Evolutionary conservation across 225 moss, liverwort and hornwort species (phyloP).

Genomic region (Straminergon stramineum): DNA sequence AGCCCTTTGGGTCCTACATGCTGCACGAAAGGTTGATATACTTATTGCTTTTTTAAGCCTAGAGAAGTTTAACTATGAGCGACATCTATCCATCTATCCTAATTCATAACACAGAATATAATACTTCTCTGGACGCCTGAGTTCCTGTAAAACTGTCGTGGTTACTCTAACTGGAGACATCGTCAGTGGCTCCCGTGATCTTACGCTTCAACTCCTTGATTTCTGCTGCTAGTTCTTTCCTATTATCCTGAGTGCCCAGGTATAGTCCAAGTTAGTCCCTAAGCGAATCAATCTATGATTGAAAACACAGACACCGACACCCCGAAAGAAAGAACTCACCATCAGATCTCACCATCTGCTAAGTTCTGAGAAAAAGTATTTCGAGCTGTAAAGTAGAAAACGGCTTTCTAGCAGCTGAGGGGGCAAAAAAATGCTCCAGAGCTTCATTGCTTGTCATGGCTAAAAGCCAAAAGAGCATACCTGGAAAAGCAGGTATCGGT

Average conservation of each 20-base stretch:
- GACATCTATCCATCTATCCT: not conserved
- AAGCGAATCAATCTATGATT: not conserved
- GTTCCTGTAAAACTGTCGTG: not conserved
- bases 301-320: not conserved
- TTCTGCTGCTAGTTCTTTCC: conserved; percentile 68
- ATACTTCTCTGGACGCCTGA: not conserved
- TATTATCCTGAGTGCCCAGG: conserved; percentile 39
- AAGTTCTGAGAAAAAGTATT: not conserved
- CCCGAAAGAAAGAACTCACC: not conserved
- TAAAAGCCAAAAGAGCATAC: conserved; percentile 6
- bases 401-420: not conserved
- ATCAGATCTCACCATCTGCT: not conserved
- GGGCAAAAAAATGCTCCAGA: not conserved
- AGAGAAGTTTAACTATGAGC: not conserved
- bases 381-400: not conserved
- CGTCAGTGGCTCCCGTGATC: conserved; percentile 57
- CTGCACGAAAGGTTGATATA: not conserved
- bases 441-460: not conserved
- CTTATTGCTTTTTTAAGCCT: not conserved
- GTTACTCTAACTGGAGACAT: conserved; percentile 1
- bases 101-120: not conserved
- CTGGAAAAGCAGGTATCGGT: conserved; percentile 82
- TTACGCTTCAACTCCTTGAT: conserved; percentile 78
- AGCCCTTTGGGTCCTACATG: not conserved
- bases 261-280: not conserved